Conservation (phyloP, 1,139 yeast genomes). For the Suhomyces bolitotheri region DNA sequence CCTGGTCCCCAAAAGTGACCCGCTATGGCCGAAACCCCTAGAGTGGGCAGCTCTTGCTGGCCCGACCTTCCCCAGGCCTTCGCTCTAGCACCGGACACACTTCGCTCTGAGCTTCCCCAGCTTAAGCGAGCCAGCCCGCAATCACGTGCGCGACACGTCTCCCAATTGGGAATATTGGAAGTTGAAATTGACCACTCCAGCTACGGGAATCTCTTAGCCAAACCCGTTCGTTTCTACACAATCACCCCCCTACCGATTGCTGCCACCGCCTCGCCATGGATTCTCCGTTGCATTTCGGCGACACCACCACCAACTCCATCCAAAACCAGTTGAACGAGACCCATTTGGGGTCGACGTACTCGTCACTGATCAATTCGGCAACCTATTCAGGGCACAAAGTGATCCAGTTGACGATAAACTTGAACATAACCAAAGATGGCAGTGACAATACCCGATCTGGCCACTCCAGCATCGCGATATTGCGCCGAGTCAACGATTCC, state of each 20-base stretch:
- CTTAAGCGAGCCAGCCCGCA: slow-evolving; percentile 2
- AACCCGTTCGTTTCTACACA: background rate
- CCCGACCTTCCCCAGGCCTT: too few relatives aligned
- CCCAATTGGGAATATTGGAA: slow-evolving; percentile 10
- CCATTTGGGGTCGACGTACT: slow-evolving; percentile 28
- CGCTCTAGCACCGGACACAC: too few relatives aligned
- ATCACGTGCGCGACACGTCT: slow-evolving; percentile 13
- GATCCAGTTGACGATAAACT: slow-evolving; percentile 34
- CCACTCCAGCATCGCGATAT: slow-evolving; percentile 22
- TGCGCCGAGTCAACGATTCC: slow-evolving; percentile 48
- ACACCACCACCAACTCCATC: slow-evolving; percentile 45
- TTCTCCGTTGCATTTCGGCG: slow-evolving; percentile 48
- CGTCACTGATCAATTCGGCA: slow-evolving; percentile 31
- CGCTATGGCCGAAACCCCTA: too few relatives aligned
- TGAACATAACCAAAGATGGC: slow-evolving; percentile 15
- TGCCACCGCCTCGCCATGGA: slow-evolving; percentile 31
- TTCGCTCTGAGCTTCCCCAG: too few relatives aligned
- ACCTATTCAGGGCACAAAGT: slow-evolving; percentile 41
- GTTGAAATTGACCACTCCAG: slow-evolving; percentile 5
- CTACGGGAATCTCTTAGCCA: background rate
- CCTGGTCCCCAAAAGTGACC: too few relatives aligned
- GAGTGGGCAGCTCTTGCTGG: too few relatives aligned
- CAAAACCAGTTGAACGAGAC: slow-evolving; percentile 39
- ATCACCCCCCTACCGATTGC: too few relatives aligned
- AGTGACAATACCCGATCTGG: background rate